Base-by-base conservation (phyloP, 2,329 filamentous ascomycete species). In the Colletotrichum tofieldiae region DNA sequence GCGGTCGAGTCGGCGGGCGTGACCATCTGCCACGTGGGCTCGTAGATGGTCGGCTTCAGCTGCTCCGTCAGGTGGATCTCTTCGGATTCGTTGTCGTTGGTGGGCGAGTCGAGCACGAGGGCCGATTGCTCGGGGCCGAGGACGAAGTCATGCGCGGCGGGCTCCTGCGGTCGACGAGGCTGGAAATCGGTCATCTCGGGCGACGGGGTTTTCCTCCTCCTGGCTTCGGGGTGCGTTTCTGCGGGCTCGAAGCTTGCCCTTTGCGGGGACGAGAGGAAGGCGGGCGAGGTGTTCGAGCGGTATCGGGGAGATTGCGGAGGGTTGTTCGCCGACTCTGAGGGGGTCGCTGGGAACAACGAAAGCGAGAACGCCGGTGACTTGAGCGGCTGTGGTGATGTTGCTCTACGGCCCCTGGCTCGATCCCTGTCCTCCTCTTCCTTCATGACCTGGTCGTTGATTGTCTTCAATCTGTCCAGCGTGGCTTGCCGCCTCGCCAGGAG, bases 401-500 rank as follows among this genome's bases (percentile, higher is more conserved):
- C 84, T 73, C 88, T 83, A 23, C 86, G 83, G 8, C 81, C 79
- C 14, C 81, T 77, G 62, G 69, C 73, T 29, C 75, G 65, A 29
- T 78, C 74, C 41, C 75, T 75, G 12, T 67, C 75, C 54, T 84
- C 83, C 70, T 82, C 79, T 74, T 85, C 82, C 73, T 81, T 78
- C 67, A 76, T 77, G 58, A 83, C 76, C 62, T 83, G 81, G 70
- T 86, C 85, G 63, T 87, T 87, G 49, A 88, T 86, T 26, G 85
- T 86, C 74, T 87, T 89, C 1, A 93, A 81, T 69, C 86, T 89
- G 65, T 90, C 86, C 16, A 91, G 78, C 0, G 87, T 90, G 9
- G 88, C 89, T 75, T 92, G 90, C 52, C 90, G 85, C 69, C 89
- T 86, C 32, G 86, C 86, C 35, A 91, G 81, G 9, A 92, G 82